These are phyloP conservation scores for Physcia stellaris DNA, from an alignment of 495 filamentous ascomycete genomes.

Conservation along the genomic window DNA sequence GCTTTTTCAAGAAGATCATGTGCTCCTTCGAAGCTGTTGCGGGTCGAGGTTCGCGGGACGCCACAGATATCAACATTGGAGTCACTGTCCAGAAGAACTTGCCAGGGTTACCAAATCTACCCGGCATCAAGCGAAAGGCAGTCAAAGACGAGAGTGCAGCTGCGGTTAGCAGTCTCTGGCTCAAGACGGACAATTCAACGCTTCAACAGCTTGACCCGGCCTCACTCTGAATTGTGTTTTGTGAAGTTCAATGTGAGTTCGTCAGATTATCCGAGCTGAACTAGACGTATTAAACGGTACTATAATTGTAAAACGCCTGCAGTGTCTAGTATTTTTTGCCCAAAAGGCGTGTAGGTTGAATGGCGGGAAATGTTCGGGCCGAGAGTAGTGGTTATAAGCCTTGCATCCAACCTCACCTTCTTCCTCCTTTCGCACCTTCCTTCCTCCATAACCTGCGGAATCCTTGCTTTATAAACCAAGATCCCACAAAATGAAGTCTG, in stretches of 20 bases:
- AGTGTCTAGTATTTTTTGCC: too few species aligned
- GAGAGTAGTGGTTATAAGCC: too few species aligned
- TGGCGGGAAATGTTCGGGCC: too few species aligned
- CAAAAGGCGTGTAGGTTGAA: too few species aligned
- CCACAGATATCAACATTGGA: conserved; percentile 4
- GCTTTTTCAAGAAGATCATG: conserved; percentile 14
- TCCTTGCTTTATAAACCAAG: too few species aligned
- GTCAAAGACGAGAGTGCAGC: conserved; percentile 15
- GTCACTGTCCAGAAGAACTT: conserved; percentile 10
- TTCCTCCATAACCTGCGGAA: too few species aligned
- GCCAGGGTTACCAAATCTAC: conserved; percentile 4
- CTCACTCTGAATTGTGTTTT: conserved; percentile 62
- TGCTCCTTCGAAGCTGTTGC: conserved; percentile 4
- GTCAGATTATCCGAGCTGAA: too few species aligned
- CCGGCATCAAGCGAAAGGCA: background rate
- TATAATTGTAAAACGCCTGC: conserved; percentile 38
- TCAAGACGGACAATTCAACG: conserved; percentile 42
- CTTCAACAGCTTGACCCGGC: conserved; percentile 50
- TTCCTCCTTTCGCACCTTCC: too few species aligned
- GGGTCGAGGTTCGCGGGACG: background rate
- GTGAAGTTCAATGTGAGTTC: too few species aligned
- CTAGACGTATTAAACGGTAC: too few species aligned
- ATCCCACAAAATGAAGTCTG: too few species aligned
- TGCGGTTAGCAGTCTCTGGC: conserved; percentile 36
- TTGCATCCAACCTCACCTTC: too few species aligned